Conservation (phyloP, 345 rosid species). For the Aquilaria yunnanensis region DNA sequence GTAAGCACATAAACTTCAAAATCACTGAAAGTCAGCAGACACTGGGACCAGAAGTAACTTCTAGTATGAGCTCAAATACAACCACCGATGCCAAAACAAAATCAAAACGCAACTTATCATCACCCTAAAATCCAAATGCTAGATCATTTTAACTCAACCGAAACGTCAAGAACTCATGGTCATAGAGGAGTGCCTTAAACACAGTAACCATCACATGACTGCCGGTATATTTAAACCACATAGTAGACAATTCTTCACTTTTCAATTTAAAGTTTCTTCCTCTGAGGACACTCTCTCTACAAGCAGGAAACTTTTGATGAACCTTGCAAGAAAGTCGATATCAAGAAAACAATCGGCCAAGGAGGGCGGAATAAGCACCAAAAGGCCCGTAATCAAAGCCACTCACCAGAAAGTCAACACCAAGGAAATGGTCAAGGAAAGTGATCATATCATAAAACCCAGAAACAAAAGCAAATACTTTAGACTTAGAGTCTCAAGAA, state of each 20-base stretch:
- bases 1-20: no score
- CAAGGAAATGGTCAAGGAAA: conserved; percentile 4
- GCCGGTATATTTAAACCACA: no score
- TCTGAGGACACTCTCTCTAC: background rate
- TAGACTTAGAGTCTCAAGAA: background rate
- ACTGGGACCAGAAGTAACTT: no score
- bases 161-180: no score
- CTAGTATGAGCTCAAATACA: conserved; percentile 6
- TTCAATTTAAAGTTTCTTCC: no score
- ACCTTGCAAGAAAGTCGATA: conserved; percentile 4
- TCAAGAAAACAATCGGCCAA: conserved; percentile 5
- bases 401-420: conserved; percentile 14
- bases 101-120: background rate
- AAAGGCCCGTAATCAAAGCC: conserved; percentile 2
- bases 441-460: conserved; percentile 1
- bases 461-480: background rate
- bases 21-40: no score
- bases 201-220: no score
- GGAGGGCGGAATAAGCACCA: conserved; percentile 8
- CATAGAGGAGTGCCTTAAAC: no score
- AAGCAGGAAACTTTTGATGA: background rate
- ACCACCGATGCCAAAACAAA: conserved; percentile 5
- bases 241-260: no score
- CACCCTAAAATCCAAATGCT: background rate
- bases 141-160: no score